Base-by-base conservation (phyloP, 2,329 filamentous ascomycete genomes). In the Ceratocystis colombiana region DNA sequence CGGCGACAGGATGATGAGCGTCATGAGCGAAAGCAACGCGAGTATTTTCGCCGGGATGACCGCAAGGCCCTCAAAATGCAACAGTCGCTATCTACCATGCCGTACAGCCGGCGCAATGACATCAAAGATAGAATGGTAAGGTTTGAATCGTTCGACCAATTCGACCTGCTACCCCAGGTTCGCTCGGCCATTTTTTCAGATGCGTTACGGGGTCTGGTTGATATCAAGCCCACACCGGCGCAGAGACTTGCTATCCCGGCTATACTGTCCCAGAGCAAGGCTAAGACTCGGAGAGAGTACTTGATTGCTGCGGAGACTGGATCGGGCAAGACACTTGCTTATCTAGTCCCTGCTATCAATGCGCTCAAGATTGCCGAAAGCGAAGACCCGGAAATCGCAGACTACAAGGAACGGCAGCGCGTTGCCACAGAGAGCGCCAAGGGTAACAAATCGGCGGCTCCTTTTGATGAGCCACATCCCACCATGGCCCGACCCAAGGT, bases 241-340 rank as follows among this genome's bases (percentile, higher is more conserved):
- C 94, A 99, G 76, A 84, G 87, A 68, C 82, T 97, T 64, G 91
- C 92, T 0, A 93, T 99, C 67, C 93, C 94, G 0, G 84, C 85
- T 0, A 78, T 99, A 7, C 78, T 96, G 61, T 84, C 85, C 15
- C 79, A 85, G 71, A 66, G 48, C 73, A 79, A 28, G 68, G 69
- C 5, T 68, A 71, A 3, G 70, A 70, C 20, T 69, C 71, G 57
- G 62, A 76, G 77, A 68, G 82, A 79, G 76, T 96, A 90, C 73
- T 80, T 99, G 12, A 80, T 99, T 62, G 94, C 94, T 3, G 94
- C 94, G 10, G 94, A 99, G 79, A 99, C 94, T 0, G 94, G 94
- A 12, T 97, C 94, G 0, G 94, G 94, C 68, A 99, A 99, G 79
- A 99, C 94, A 0, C 79, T 99, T 69, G 90, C 94, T 7, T 99